These are phyloP conservation scores for Microsporum canis DNA, from an alignment of 2,329 filamentous ascomycete genomes.

Conservation along the genomic window DNA sequence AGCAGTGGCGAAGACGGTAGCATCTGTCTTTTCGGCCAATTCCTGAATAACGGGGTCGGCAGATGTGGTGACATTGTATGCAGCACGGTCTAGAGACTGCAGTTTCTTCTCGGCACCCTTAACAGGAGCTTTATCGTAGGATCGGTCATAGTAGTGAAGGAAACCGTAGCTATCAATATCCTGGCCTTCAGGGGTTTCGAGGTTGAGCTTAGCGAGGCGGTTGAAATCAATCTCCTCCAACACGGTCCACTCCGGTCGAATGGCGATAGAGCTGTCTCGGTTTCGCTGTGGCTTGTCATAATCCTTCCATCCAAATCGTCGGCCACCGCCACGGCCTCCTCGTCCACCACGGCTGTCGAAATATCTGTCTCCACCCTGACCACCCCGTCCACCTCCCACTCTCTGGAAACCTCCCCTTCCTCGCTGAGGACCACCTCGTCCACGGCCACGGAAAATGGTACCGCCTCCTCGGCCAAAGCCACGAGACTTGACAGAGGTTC, in stretches of 20 bases:
- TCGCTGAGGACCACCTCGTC: slow-evolving; percentile 40
- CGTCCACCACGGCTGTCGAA: slow-evolving; percentile 62
- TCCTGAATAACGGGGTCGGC: slow-evolving; percentile 95
- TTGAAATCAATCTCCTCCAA: slow-evolving; percentile 98
- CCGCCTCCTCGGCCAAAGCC: slow-evolving; percentile 75
- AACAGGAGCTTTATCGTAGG: slow-evolving; percentile 85
- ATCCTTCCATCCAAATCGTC: slow-evolving; percentile 96
- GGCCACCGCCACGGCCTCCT: slow-evolving; percentile 56
- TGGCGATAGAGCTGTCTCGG: slow-evolving; percentile 89
- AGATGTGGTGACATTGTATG: slow-evolving; percentile 96
- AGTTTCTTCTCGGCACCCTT: slow-evolving; percentile 82
- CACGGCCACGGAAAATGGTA: slow-evolving; percentile 72
- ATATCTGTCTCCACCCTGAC: slow-evolving; percentile 49
- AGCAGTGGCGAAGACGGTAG: slow-evolving; percentile 92
- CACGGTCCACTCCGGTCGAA: slow-evolving; percentile 90
- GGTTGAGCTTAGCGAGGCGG: slow-evolving; percentile 85
- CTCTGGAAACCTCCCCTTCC: slow-evolving; percentile 63
- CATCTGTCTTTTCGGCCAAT: slow-evolving; percentile 88
- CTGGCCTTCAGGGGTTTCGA: slow-evolving; percentile 89
- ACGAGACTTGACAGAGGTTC: slow-evolving; percentile 72
- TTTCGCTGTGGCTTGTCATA: slow-evolving; percentile 96
- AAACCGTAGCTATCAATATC: slow-evolving; percentile 93
- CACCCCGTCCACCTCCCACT: slow-evolving; percentile 53
- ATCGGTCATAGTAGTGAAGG: slow-evolving; percentile 95
- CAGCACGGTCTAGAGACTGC: slow-evolving; percentile 78